Conservation (phyloP, 2,329 filamentous ascomycete species). For the Aspergillus phoenicis region DNA sequence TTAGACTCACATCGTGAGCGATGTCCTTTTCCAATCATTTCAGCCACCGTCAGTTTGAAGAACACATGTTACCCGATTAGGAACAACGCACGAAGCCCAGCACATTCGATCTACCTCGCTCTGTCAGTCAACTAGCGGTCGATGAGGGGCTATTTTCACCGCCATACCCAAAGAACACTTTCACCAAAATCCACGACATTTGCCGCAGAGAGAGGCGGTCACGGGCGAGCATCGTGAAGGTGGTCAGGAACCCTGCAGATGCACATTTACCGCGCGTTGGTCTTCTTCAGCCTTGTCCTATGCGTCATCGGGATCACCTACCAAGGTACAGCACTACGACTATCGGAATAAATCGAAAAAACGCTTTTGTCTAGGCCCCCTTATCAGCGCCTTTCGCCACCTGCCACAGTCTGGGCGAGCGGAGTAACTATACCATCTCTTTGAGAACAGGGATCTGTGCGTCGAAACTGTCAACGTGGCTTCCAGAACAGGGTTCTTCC, state of each 20-base stretch:
- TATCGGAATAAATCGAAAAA: conserved; percentile 77
- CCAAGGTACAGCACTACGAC: conserved; percentile 76
- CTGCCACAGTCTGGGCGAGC: neutral
- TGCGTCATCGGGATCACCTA: conserved; percentile 8
- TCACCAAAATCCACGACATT: conserved; percentile 63
- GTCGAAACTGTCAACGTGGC: conserved; percentile 22
- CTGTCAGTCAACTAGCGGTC: conserved; percentile 29
- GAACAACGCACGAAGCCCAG: conserved; percentile 59
- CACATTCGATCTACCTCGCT: conserved; percentile 51
- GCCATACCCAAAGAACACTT: conserved; percentile 63
- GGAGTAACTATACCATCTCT: conserved; percentile 67
- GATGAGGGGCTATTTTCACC: conserved; percentile 25
- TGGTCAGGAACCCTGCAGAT: conserved; percentile 76
- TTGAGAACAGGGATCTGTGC: conserved; percentile 79
- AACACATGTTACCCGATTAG: conserved; percentile 17
- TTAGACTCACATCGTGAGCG: conserved; percentile 40
- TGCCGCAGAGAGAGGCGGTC: conserved; percentile 57
- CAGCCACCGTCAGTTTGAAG: conserved; percentile 40
- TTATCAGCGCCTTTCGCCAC: conserved; percentile 30
- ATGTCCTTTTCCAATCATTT: conserved; percentile 46
- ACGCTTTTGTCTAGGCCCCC: conserved; percentile 69
- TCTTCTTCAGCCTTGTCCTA: neutral
- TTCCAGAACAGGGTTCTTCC: conserved; percentile 11
- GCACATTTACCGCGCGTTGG: neutral
- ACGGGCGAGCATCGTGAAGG: conserved; percentile 64